phyloP scores from a whole-genome alignment of 2,329 filamentous ascomycete species.

The Penicillium vulpinum region DNA sequence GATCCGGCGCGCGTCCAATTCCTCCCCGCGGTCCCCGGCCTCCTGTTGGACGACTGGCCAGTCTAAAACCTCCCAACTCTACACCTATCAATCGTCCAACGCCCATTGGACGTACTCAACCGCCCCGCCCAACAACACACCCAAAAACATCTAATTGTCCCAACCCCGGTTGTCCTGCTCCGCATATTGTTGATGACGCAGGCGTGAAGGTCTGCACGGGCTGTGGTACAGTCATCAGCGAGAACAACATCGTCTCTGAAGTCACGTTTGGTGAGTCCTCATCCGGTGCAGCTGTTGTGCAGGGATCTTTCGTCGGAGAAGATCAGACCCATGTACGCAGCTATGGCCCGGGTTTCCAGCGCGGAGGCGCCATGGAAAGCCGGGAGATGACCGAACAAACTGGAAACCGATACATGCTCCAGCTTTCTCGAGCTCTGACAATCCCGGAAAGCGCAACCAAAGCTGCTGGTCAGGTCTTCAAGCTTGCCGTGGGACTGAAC shows the following conservation, averaged over 20 bases:
- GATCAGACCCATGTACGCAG: slow-evolving; percentile 78
- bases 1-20: slow-evolving; percentile 36
- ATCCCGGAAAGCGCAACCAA: slow-evolving; percentile 63
- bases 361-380: slow-evolving; percentile 51
- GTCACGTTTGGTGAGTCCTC: slow-evolving; percentile 87
- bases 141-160: slow-evolving; percentile 46
- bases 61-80: slow-evolving; percentile 39
- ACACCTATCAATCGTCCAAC: slow-evolving; percentile 42
- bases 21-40: slow-evolving; percentile 26
- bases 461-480: slow-evolving; percentile 71
- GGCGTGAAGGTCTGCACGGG: slow-evolving; percentile 66
- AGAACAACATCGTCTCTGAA: slow-evolving; percentile 88
- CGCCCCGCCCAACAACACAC: slow-evolving; percentile 36
- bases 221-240: slow-evolving; percentile 81
- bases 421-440: slow-evolving; percentile 42
- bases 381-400: slow-evolving; percentile 50
- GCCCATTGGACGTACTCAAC: slow-evolving; percentile 31
- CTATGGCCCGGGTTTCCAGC: slow-evolving; percentile 50
- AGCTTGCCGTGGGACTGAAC: slow-evolving; percentile 70
- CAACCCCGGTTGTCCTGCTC: slow-evolving; percentile 47
- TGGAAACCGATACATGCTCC: slow-evolving; percentile 46
- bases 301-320: slow-evolving; percentile 83
- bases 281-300: slow-evolving; percentile 81
- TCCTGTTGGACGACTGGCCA: slow-evolving; percentile 42
- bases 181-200: slow-evolving; percentile 49